Base-by-base conservation (phyloP, 2,329 filamentous ascomycete genomes). In the Apiospora sp. region DNA sequence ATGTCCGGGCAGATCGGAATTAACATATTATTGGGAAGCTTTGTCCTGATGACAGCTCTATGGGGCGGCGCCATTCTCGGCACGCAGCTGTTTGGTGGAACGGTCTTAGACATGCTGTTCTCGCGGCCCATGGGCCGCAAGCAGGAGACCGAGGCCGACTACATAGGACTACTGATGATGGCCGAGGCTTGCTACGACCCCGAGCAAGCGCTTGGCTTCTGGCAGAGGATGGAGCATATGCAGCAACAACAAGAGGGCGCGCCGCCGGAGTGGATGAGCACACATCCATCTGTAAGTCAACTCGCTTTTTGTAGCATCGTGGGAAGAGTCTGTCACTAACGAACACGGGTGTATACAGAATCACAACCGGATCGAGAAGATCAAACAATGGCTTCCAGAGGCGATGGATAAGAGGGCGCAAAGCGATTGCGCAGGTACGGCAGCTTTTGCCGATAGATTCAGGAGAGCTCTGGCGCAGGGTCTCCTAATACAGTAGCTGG, bases 141-240 rank as follows among this genome's bases (percentile, higher is more conserved):
- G 78, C 93, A 95, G 83, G 93, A 93, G 85, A 90, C 87, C 68
- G 93, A 96, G 83, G 93, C 93, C 0, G 93, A 96, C 78, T 94
- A 93, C 77, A 94, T 95, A 68, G 93, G 93, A 0, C 82, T 95
- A 46, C 90, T 95, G 87, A 93, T 95, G 87, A 95, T 95, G 92
- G 90, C 93, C 0, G 90, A 94, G 82, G 92, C 91, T 37, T 95
- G 93, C 83, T 95, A 93, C 79, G 87, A 94, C 74, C 93, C 93
- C 0, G 82, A 86, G 16, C 89, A 90, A 73, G 93, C 93, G 0
- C 84, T 92, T 61, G 85, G 84, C 0, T 89, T 95, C 73, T 94
- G 91, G 92, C 81, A 87, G 79, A 83, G 91, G 69, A 93, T 94
- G 91, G 90, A 92, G 74, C 79, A 80, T 69, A 93, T 94, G 91